Base-by-base conservation (phyloP, 2,329 filamentous ascomycete species). In the Didymellaceae sp. region DNA sequence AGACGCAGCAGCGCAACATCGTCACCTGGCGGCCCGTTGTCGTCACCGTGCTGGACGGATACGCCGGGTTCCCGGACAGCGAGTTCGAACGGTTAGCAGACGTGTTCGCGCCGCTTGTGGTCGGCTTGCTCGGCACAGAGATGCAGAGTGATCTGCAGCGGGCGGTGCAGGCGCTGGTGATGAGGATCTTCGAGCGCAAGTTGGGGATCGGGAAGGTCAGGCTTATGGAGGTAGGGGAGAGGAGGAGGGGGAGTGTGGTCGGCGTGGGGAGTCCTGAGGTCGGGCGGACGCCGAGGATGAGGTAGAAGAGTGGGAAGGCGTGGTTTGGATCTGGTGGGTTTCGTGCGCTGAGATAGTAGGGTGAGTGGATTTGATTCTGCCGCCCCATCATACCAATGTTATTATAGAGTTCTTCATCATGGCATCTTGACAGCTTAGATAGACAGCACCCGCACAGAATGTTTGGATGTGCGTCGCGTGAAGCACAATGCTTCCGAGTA, bases 21-120 rank as follows among this genome's bases (percentile, higher is more conserved):
- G 85, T 95, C 20, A 96, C 95, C 0, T 99, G 94, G 94, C 83
- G 94, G 14, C 94, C 94, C 0, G 94, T 99, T 0, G 94, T 99
- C 1, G 91, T 99, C 14, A 94, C 96, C 68, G 94, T 99, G 7
- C 80, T 99, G 8, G 93, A 99, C 67, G 94, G 94, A 1, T 97
- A 93, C 71, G 86, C 87, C 0, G 87, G 85, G 6, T 97, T 97
- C 77, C 89, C 91, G 0, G 81, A 84, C 14, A 82, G 86, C 18
- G 89, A 90, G 33, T 99, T 99, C 64, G 83, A 84, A 45, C 85
- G 86, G 50, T 87, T 97, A 63, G 82, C 96, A 6, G 80, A 84
- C 35, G 86, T 86, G 3, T 97, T 99, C 73, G 96, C 96, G 67
- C 91, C 92, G 2, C 78, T 97, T 13, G 84, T 86, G 4, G 86